These are phyloP conservation scores for Monilinia aucupariae DNA, from an alignment of 2,329 filamentous ascomycete genomes.

Conservation along the genomic window DNA sequence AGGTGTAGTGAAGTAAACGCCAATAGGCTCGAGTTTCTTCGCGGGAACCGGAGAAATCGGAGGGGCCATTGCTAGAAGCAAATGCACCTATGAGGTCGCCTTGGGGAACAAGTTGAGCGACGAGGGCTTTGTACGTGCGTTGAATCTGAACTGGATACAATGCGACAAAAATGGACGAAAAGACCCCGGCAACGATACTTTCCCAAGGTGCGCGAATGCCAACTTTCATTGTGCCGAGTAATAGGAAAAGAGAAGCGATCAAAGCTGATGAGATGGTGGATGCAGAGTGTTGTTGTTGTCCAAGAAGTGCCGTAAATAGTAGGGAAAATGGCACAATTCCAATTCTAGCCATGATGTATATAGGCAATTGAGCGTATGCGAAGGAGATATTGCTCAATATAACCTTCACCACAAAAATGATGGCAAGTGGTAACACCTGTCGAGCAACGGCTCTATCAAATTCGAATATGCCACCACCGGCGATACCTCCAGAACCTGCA, in stretches of 20 bases:
- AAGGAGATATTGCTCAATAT: conserved; percentile 50
- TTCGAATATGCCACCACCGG: conserved; percentile 49
- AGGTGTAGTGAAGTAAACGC: conserved; percentile 48
- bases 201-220: conserved; percentile 45
- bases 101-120: conserved; percentile 41
- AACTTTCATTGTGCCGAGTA: conserved; percentile 36
- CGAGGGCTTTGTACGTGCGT: conserved; percentile 44
- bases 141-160: conserved; percentile 47
- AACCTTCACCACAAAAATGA: conserved; percentile 46
- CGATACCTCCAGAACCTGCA: conserved; percentile 41
- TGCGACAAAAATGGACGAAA: conserved; percentile 47
- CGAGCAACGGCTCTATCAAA: conserved; percentile 45
- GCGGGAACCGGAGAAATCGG: conserved; percentile 34
- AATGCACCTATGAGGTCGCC: conserved; percentile 40
- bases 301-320: conserved; percentile 43
- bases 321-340: conserved; percentile 46
- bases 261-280: conserved; percentile 46
- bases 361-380: conserved; percentile 46
- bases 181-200: conserved; percentile 46
- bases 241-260: conserved; percentile 46
- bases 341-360: conserved; percentile 48
- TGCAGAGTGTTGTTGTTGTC: conserved; percentile 43
- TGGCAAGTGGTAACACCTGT: conserved; percentile 44
- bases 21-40: conserved; percentile 48
- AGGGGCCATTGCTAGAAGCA: conserved; percentile 20